Conservation (phyloP, 164 flowering plant genomes). For the Annona squamosa region DNA sequence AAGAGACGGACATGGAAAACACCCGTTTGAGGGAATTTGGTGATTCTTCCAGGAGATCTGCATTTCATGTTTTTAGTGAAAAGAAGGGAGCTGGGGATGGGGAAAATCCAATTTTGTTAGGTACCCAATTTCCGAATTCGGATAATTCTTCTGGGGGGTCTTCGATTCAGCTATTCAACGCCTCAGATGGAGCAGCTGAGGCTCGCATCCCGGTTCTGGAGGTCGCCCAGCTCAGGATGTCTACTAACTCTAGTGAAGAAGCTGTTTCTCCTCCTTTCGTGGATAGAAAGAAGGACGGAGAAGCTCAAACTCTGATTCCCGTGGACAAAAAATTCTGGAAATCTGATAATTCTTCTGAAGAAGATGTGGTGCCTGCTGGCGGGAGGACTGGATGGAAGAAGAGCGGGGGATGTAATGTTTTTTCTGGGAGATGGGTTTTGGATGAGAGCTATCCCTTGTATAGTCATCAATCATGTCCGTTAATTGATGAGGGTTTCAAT, state of each 20-base stretch:
- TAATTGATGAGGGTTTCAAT: slow-evolving; percentile 82
- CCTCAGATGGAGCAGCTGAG: slow-evolving; percentile 3
- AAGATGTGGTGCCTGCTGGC: background rate
- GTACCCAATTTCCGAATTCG: background rate
- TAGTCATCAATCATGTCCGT: slow-evolving; percentile 60
- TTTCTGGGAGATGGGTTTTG: slow-evolving; percentile 70
- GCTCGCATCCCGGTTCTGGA: slow-evolving; percentile 1
- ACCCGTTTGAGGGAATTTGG: slow-evolving; percentile 23
- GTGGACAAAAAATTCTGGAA: background rate
- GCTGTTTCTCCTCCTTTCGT: background rate
- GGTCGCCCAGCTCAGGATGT: background rate
- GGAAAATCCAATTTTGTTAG: slow-evolving; percentile 1
- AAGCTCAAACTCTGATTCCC: background rate
- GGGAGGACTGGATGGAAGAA: slow-evolving; percentile 19
- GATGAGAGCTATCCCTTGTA: slow-evolving; percentile 86
- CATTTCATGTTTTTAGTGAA: slow-evolving; percentile 10
- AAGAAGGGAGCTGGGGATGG: slow-evolving; percentile 10
- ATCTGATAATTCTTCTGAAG: slow-evolving; percentile 1
- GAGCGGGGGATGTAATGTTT: slow-evolving; percentile 48
- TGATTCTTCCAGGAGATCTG: slow-evolving; percentile 21
- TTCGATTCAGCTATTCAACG: slow-evolving; percentile 8
- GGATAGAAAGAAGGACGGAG: slow-evolving; percentile 1
- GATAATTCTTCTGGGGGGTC: background rate
- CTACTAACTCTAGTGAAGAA: background rate
- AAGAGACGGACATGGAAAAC: slow-evolving; percentile 20